phyloP scores from a whole-genome alignment of 225 moss, liverwort and hornwort species.

The Pseudisothecium myosuroides region DNA sequence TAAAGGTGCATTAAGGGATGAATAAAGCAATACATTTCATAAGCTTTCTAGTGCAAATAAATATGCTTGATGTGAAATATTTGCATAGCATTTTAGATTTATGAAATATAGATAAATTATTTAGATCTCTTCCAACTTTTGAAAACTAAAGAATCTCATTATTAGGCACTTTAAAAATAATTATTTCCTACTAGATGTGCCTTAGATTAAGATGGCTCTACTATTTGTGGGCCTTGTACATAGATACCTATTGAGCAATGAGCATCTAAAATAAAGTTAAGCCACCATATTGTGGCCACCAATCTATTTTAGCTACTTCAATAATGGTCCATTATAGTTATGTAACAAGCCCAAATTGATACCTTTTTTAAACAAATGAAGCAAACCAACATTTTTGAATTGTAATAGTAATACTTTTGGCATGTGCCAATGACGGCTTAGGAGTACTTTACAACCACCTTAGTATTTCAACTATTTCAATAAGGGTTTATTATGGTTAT shows the following conservation, averaged over 20 bases:
- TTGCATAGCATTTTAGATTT: too few relatives aligned
- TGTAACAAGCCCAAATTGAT: background rate
- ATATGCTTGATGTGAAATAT: too few relatives aligned
- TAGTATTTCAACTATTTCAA: background rate
- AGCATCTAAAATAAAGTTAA: background rate
- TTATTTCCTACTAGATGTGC: background rate
- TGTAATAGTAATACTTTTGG: background rate
- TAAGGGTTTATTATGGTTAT: background rate
- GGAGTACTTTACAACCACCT: background rate
- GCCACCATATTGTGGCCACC: too few relatives aligned
- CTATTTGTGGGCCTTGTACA: accelerated
- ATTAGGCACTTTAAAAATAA: background rate
- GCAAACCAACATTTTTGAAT: background rate
- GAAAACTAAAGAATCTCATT: too few relatives aligned
- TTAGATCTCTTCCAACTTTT: too few relatives aligned
- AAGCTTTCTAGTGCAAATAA: too few relatives aligned
- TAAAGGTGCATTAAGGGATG: accelerated
- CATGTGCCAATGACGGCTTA: background rate
- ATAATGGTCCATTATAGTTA: background rate
- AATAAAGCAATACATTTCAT: too few relatives aligned
- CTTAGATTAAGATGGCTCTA: too few relatives aligned
- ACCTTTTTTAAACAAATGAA: background rate
- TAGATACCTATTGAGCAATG: accelerated
- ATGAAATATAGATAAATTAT: too few relatives aligned
- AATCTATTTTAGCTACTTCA: background rate